Evolutionary conservation across 192 early-diverging fungal species (phyloP).

Genomic region (Umbelopsis sp.): DNA sequence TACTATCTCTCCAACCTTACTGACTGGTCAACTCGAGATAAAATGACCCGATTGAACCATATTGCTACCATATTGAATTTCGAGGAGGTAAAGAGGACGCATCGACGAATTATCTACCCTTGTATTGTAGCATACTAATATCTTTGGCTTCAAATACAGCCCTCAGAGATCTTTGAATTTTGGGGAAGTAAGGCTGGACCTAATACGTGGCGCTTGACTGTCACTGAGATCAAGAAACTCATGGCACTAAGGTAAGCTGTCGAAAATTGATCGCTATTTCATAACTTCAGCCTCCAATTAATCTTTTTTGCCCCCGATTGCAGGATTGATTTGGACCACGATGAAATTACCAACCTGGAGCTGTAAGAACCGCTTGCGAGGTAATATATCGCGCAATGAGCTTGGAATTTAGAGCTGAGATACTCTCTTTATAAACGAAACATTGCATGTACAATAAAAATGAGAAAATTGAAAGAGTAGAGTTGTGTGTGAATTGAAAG

Average conservation of each 20-base stretch:
- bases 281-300: slow-evolving; percentile 1
- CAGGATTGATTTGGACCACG: slow-evolving; percentile 66
- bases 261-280: not conserved
- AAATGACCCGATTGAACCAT: slow-evolving; percentile 81
- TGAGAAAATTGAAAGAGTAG: not conserved
- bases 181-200: slow-evolving; percentile 65
- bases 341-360: slow-evolving; percentile 52
- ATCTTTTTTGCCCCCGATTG: not conserved
- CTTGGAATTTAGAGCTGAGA: not conserved
- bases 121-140: not conserved
- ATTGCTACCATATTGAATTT: slow-evolving; percentile 83
- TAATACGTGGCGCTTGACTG: slow-evolving; percentile 75
- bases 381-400: too few relatives aligned
- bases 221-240: slow-evolving; percentile 66
- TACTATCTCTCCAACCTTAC: slow-evolving; percentile 67
- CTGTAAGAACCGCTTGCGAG: not conserved
- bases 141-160: slow-evolving; percentile 24
- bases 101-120: not conserved
- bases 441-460: not conserved
- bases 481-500: slow-evolving; percentile 1
- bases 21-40: slow-evolving; percentile 67
- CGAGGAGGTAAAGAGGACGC: slow-evolving; percentile 56
- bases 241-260: slow-evolving; percentile 60
- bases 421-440: not conserved
- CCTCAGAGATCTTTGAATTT: slow-evolving; percentile 72